These are phyloP conservation scores for Mycena vitilis DNA, from an alignment of 768 basidiomycete genomes.

Conservation along the genomic window DNA sequence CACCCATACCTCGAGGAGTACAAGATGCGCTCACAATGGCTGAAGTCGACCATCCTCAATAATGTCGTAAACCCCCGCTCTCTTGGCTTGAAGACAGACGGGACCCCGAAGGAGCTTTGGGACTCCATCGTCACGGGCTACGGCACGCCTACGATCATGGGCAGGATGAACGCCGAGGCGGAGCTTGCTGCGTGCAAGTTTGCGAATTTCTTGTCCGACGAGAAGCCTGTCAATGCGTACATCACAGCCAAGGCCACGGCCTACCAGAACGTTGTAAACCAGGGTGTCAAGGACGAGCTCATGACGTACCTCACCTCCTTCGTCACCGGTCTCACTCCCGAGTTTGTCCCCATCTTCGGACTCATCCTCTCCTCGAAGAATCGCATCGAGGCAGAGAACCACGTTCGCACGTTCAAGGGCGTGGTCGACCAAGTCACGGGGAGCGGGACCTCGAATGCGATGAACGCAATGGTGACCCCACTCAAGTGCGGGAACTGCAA, in stretches of 20 bases:
- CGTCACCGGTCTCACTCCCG: background rate
- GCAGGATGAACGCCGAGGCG: background rate
- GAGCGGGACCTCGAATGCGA: background rate
- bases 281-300: background rate
- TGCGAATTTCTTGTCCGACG: background rate
- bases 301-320: background rate
- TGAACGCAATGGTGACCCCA: background rate
- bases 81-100: background rate
- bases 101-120: background rate
- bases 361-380: background rate
- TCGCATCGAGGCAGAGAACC: background rate
- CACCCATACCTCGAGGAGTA: background rate
- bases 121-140: background rate
- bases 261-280: background rate
- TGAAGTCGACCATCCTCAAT: background rate
- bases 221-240: background rate
- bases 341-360: background rate
- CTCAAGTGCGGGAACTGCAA: background rate
- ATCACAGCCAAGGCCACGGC: background rate
- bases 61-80: background rate
- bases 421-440: background rate
- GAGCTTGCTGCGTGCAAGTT: background rate
- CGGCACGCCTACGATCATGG: background rate
- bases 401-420: constrained; percentile 5
- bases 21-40: background rate